Evolutionary conservation across 129 eudicot species (phyloP).

Genomic region (Pulicaria dysenterica): DNA sequence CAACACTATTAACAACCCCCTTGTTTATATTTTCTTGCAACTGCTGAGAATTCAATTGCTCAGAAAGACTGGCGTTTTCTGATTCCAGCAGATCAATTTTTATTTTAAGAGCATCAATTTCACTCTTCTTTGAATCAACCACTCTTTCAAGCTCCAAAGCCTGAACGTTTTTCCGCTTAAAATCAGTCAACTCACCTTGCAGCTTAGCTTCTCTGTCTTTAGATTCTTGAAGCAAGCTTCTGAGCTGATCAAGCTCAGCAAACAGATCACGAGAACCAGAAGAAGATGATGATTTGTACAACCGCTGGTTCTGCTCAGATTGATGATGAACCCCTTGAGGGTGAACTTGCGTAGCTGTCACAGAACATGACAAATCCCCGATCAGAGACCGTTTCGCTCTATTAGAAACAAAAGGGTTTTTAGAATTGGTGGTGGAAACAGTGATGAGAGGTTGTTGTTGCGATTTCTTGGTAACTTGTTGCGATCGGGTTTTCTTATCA

Average conservation of each 20-base stretch:
- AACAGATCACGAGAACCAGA: constrained; percentile 72
- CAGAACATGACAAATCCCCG: constrained; percentile 63
- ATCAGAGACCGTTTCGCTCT: constrained; percentile 66
- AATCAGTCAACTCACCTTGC: constrained; percentile 67
- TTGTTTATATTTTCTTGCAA: constrained; percentile 41
- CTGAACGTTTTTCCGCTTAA: constrained; percentile 43
- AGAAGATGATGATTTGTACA: constrained; percentile 36
- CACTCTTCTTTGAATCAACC: constrained; percentile 53
- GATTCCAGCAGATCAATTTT: constrained; percentile 54
- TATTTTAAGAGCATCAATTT: constrained; percentile 51
- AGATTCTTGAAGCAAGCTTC: constrained; percentile 80
- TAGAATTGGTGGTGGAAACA: constrained; percentile 27
- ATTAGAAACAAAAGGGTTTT: constrained; percentile 22
- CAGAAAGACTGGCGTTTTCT: constrained; percentile 52
- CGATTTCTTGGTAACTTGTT: constrained; percentile 36
- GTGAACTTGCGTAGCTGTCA: constrained; percentile 63
- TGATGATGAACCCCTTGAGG: constrained; percentile 50
- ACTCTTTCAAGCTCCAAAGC: constrained; percentile 58
- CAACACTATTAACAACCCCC: constrained; percentile 41
- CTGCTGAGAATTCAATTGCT: constrained; percentile 54
- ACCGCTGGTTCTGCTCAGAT: constrained; percentile 36
- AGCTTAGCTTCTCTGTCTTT: constrained; percentile 74
- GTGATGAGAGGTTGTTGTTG: constrained; percentile 28
- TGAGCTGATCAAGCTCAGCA: constrained; percentile 72
- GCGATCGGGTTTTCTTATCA: constrained; percentile 60